These are phyloP conservation scores for Gossypioides kirkii DNA, from an alignment of 345 rosid species.

Conservation along the genomic window DNA sequence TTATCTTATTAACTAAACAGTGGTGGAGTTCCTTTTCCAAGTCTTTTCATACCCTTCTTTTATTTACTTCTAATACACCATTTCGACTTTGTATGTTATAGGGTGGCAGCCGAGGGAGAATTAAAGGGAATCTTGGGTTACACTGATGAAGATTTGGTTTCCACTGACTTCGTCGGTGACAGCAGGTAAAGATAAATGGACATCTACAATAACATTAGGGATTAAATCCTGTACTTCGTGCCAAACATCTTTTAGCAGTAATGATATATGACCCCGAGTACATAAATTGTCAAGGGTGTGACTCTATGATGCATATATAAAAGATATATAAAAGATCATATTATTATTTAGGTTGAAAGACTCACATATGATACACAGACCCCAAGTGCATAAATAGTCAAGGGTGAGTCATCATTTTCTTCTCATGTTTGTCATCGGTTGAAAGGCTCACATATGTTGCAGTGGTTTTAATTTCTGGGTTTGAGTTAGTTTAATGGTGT, in stretches of 20 bases:
- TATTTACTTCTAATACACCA: neutral
- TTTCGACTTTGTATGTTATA: constrained; percentile 7
- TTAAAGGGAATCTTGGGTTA: constrained; percentile 75
- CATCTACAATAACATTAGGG: neutral
- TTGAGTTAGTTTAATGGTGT: neutral
- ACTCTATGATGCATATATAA: neutral
- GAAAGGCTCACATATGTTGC: no score
- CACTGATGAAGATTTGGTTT: constrained; percentile 71
- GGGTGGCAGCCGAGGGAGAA: constrained; percentile 72
- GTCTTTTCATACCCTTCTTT: neutral
- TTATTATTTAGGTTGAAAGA: neutral
- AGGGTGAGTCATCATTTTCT: no score
- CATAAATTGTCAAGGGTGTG: neutral
- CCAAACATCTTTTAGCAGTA: neutral
- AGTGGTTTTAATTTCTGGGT: neutral
- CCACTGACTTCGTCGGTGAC: constrained; percentile 75
- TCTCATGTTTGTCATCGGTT: no score
- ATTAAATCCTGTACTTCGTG: neutral
- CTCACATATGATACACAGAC: neutral
- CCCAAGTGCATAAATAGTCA: no score
- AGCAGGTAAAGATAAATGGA: constrained; percentile 40
- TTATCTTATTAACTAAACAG: neutral
- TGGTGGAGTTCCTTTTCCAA: neutral
- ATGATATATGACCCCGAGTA: neutral
- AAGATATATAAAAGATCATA: neutral